Percentiles rank a stretch among this genome's conserved stretches.
These are phyloP conservation scores for Mycena citricolor DNA, from an alignment of 1,284 basidiomycete genomes.

Conservation along the genomic window DNA sequence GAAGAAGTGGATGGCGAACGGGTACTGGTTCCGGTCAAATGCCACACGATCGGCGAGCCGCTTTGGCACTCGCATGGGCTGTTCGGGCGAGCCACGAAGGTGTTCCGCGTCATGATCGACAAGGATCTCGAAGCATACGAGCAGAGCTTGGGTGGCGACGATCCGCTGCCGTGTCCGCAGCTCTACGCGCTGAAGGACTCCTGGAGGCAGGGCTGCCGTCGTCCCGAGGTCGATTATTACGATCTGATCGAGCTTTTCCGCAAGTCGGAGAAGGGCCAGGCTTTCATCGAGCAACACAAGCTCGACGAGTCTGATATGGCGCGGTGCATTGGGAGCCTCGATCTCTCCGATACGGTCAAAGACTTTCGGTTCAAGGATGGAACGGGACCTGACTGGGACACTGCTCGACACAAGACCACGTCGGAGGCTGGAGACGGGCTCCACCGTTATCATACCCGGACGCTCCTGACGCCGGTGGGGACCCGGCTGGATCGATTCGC, in stretches of 20 bases:
- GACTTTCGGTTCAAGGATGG: too few relatives aligned
- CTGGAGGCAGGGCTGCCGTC: conserved; percentile 1
- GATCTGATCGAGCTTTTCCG: neutral
- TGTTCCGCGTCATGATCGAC: conserved; percentile 3
- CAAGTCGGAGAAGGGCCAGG: too few relatives aligned
- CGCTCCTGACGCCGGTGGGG: conserved; percentile 15
- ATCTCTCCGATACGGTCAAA: conserved; percentile 2
- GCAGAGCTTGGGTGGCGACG: neutral
- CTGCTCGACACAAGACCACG: too few relatives aligned
- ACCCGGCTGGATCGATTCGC: neutral
- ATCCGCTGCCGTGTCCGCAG: neutral
- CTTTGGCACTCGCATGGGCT: neutral
- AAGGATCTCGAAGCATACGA: neutral
- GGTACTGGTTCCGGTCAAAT: neutral
- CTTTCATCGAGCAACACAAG: neutral
- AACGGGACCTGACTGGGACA: too few relatives aligned
- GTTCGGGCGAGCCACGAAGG: neutral
- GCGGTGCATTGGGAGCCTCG: neutral
- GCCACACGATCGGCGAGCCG: neutral
- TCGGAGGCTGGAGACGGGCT: too few relatives aligned
- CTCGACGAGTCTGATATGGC: conserved; percentile 1
- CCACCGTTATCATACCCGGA: conserved; percentile 14
- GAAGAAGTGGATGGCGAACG: neutral
- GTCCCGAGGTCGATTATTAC: conserved; percentile 2
- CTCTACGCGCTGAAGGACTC: conserved; percentile 3